Evolutionary conservation across 2,329 filamentous ascomycete species (phyloP).

Genomic region (Diaporthe amygdali): DNA sequence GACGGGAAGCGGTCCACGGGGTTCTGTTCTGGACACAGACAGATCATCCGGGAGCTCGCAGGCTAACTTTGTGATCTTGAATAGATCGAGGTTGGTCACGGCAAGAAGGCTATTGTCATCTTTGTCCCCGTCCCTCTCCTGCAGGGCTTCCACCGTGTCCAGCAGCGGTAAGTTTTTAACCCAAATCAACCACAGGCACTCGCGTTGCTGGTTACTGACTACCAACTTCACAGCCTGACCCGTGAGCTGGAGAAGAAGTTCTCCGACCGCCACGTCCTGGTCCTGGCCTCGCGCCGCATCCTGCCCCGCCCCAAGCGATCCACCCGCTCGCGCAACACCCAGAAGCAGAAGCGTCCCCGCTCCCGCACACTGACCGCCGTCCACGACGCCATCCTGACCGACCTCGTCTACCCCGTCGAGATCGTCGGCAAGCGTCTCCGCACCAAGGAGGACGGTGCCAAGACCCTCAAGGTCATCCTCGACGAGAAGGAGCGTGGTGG

Average conservation of each 20-base stretch:
- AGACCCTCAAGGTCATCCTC: slow-evolving; percentile 97
- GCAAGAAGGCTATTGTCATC: slow-evolving; percentile 99
- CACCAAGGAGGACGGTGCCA: slow-evolving; percentile 98
- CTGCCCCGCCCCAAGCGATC: slow-evolving; percentile 98
- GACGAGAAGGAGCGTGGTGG: slow-evolving; percentile 99
- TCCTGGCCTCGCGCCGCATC: slow-evolving; percentile 98
- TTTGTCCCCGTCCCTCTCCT: slow-evolving; percentile 99
- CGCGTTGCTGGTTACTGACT: not conserved
- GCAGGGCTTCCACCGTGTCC: slow-evolving; percentile 97
- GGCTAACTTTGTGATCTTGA: slow-evolving; percentile 72
- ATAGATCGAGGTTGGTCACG: slow-evolving; percentile 99
- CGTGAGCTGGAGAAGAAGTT: slow-evolving; percentile 99
- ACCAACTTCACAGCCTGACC: slow-evolving; percentile 72
- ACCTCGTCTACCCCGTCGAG: slow-evolving; percentile 99
- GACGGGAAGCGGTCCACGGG: slow-evolving; percentile 78
- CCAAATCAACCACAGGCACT: not conserved
- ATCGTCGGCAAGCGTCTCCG: slow-evolving; percentile 99
- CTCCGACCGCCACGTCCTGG: slow-evolving; percentile 99
- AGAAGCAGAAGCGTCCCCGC: slow-evolving; percentile 98
- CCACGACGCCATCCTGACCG: slow-evolving; percentile 96
- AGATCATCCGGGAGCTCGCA: slow-evolving; percentile 72
- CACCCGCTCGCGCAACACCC: slow-evolving; percentile 92
- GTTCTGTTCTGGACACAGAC: slow-evolving; percentile 42
- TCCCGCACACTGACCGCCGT: slow-evolving; percentile 98
- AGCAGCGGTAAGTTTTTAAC: slow-evolving; percentile 85